These are phyloP conservation scores for Monosporascus sp. DNA, from an alignment of 2,329 filamentous ascomycete genomes.

Conservation along the genomic window DNA sequence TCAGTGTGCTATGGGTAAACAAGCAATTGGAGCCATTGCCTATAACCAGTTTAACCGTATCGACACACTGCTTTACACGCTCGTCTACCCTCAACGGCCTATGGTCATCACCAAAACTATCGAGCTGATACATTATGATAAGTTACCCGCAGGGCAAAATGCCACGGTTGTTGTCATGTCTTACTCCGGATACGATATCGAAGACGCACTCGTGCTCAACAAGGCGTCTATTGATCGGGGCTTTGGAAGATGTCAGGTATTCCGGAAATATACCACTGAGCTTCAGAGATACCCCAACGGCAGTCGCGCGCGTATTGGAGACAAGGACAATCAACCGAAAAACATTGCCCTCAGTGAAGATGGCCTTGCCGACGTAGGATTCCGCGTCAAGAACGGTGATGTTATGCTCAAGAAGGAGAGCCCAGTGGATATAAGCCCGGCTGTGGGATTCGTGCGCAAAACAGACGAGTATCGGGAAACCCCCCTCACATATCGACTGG, in stretches of 20 bases:
- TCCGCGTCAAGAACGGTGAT: conserved; percentile 70
- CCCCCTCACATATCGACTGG: conserved; percentile 72
- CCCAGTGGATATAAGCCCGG: conserved; percentile 70
- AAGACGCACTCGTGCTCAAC: conserved; percentile 94
- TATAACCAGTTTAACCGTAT: conserved; percentile 98
- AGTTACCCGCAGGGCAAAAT: conserved; percentile 92
- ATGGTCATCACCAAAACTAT: conserved; percentile 98
- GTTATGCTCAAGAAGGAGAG: conserved; percentile 87
- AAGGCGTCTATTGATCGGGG: conserved; percentile 93
- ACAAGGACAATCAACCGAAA: conserved; percentile 57
- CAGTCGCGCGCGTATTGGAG: conserved; percentile 59
- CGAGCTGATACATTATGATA: conserved; percentile 93
- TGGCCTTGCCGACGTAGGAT: conserved; percentile 82
- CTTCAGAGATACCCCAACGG: conserved; percentile 87
- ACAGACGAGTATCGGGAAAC: conserved; percentile 61
- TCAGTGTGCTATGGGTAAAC: conserved; percentile 99
- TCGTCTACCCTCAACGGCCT: conserved; percentile 95
- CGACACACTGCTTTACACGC: conserved; percentile 89
- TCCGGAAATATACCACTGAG: conserved; percentile 84
- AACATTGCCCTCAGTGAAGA: conserved; percentile 75
- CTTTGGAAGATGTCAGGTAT: conserved; percentile 96
- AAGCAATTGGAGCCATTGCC: conserved; percentile 96
- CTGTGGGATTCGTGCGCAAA: conserved; percentile 62
- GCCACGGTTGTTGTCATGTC: conserved; percentile 99
- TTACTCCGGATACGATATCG: conserved; percentile 98